These are phyloP conservation scores for Leucogyrophana mollusca DNA, from an alignment of 768 basidiomycete species.

Conservation along the genomic window DNA sequence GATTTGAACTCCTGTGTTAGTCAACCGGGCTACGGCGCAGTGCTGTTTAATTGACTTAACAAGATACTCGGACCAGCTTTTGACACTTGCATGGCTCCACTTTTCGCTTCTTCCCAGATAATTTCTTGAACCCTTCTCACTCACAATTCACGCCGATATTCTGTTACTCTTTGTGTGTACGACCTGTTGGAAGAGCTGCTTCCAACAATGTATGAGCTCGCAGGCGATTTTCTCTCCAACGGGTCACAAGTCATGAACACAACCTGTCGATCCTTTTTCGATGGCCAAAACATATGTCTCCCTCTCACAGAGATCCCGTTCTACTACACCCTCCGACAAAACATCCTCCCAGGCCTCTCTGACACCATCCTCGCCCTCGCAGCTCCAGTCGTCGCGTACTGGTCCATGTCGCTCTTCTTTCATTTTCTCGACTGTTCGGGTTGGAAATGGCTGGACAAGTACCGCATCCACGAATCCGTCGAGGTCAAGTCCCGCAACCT, in stretches of 20 bases:
- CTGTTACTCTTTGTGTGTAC: neutral
- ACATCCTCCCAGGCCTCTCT: slow-evolving; percentile 54
- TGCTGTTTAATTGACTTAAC: too few species aligned
- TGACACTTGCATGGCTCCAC: too few species aligned
- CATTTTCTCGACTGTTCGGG: slow-evolving; percentile 75
- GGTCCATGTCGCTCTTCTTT: slow-evolving; percentile 79
- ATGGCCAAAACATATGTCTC: slow-evolving; percentile 39
- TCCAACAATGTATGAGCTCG: slow-evolving; percentile 12
- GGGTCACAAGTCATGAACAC: slow-evolving; percentile 31
- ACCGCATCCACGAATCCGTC: slow-evolving; percentile 84
- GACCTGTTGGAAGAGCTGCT: neutral
- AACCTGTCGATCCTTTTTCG: slow-evolving; percentile 29
- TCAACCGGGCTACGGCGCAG: too few species aligned
- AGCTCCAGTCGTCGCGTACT: slow-evolving; percentile 81
- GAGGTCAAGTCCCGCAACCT: slow-evolving; percentile 78
- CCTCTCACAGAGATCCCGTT: slow-evolving; percentile 42
- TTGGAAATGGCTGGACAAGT: slow-evolving; percentile 77
- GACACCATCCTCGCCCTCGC: slow-evolving; percentile 73
- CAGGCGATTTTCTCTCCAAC: slow-evolving; percentile 6
- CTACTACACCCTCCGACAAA: slow-evolving; percentile 48
- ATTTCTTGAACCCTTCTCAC: neutral
- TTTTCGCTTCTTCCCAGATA: neutral
- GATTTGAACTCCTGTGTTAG: too few species aligned
- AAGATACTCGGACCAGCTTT: too few species aligned
- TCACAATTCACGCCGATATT: neutral